Percentiles rank a stretch among this genome's conserved stretches.
phyloP scores from a whole-genome alignment of 192 early-diverging fungal genomes.

The Funneliformis mosseae region DNA sequence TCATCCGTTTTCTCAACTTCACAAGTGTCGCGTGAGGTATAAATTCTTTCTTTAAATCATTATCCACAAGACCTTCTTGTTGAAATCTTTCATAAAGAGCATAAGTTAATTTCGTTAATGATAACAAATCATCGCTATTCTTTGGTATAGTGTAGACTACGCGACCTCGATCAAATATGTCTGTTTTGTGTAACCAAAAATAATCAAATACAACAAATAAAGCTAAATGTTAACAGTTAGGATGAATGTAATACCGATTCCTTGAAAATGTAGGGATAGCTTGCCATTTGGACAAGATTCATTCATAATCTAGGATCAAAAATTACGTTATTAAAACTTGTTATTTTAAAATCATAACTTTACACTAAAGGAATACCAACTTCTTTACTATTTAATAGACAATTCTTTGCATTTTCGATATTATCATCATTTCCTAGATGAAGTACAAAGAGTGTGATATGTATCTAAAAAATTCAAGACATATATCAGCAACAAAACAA shows the following conservation, averaged over 20 bases:
- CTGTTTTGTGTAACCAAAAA: neutral
- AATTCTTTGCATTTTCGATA: neutral
- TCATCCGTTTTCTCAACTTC: neutral
- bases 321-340: neutral
- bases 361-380: neutral
- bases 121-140: neutral
- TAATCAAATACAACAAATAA: neutral
- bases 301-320: neutral
- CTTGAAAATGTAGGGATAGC: neutral
- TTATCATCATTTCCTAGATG: neutral
- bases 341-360: neutral
- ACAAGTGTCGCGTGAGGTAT: neutral
- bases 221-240: too few species aligned
- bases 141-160: neutral
- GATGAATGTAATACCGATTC: conserved; percentile 6
- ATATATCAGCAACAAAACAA: neutral
- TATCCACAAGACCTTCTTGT: neutral
- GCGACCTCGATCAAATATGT: neutral
- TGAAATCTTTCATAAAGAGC: conserved; percentile 4
- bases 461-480: neutral
- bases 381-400: neutral
- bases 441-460: conserved; percentile 6
- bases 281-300: neutral
- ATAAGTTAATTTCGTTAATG: neutral
- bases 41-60: conserved; percentile 4